A percentile compares a stretch with the other conserved stretches of the same genome.
Conservation (phyloP, 495 filamentous ascomycete species). For the Aspergillus conjunctus region DNA sequence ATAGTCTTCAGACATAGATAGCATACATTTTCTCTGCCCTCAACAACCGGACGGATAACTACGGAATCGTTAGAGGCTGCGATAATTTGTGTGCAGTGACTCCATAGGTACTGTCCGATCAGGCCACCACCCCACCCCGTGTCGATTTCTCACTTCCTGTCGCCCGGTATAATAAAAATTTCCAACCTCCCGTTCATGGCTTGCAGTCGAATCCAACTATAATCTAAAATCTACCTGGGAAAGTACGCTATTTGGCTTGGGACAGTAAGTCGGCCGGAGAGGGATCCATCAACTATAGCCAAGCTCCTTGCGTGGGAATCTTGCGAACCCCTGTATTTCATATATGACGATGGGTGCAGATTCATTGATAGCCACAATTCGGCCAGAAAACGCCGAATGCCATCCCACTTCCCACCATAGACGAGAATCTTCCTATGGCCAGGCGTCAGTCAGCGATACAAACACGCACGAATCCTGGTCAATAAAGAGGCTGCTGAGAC, state of each 20-base stretch:
- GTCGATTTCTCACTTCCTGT: not conserved
- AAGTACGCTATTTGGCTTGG: not conserved
- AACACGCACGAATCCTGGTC: constrained; percentile 38
- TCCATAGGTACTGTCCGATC: too few species aligned
- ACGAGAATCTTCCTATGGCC: constrained; percentile 16
- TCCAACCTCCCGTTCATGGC: not conserved
- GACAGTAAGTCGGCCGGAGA: not conserved
- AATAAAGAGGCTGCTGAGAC: constrained; percentile 41
- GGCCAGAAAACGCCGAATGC: constrained; percentile 12
- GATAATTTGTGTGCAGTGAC: not conserved
- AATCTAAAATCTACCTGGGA: not conserved
- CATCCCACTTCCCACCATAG: constrained; percentile 11
- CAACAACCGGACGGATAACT: not conserved
- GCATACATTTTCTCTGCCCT: not conserved
- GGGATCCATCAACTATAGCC: not conserved
- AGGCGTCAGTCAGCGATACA: constrained; percentile 10
- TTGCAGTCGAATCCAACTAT: not conserved
- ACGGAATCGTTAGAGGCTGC: not conserved
- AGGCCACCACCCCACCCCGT: not conserved
- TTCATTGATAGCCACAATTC: constrained; percentile 26
- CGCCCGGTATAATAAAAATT: not conserved
- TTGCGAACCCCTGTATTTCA: constrained; percentile 8
- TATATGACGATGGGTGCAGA: constrained; percentile 35
- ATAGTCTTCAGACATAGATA: constrained; percentile 6
- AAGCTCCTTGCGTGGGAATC: constrained; percentile 8